Percentiles rank a stretch among this genome's conserved stretches.
Evolutionary conservation across 352 stramenopile species (phyloP).

Genomic region (Phytophthora boehmeriae): DNA sequence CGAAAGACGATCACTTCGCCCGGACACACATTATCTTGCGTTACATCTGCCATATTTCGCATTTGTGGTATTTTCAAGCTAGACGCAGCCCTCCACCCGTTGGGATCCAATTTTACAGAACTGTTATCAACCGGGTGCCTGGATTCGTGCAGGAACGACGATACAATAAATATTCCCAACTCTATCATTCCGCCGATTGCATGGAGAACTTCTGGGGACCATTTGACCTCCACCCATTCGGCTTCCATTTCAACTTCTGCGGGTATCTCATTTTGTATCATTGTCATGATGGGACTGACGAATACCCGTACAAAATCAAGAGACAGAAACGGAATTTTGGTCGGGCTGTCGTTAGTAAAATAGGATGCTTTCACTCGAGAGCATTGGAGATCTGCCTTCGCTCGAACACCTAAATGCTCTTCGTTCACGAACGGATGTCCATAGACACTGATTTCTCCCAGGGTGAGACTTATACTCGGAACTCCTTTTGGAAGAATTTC

Average conservation of each 20-base stretch:
- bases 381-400: constrained; percentile 68
- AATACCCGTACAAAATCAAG: constrained; percentile 75
- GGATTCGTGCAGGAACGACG: constrained; percentile 39
- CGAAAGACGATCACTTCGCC: constrained; percentile 64
- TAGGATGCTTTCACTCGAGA: constrained; percentile 60
- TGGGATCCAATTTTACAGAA: not conserved
- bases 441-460: constrained; percentile 68
- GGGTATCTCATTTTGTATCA: constrained; percentile 37
- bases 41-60: constrained; percentile 44
- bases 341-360: constrained; percentile 18
- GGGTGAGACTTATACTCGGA: constrained; percentile 43
- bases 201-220: constrained; percentile 64
- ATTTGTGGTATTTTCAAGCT: constrained; percentile 39
- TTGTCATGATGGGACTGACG: constrained; percentile 47
- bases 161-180: constrained; percentile 48
- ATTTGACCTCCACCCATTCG: constrained; percentile 81
- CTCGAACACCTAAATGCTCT: constrained; percentile 61
- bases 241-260: constrained; percentile 77
- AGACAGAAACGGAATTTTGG: constrained; percentile 53
- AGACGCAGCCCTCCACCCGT: constrained; percentile 13
- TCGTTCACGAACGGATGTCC: constrained; percentile 57
- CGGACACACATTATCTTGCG: constrained; percentile 35
- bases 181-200: constrained; percentile 67
- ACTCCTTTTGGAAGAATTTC: constrained; percentile 51
- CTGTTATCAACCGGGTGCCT: constrained; percentile 6